Base-by-base conservation (phyloP, 176 grass and related monocot species). In the Oryza australiensis region DNA sequence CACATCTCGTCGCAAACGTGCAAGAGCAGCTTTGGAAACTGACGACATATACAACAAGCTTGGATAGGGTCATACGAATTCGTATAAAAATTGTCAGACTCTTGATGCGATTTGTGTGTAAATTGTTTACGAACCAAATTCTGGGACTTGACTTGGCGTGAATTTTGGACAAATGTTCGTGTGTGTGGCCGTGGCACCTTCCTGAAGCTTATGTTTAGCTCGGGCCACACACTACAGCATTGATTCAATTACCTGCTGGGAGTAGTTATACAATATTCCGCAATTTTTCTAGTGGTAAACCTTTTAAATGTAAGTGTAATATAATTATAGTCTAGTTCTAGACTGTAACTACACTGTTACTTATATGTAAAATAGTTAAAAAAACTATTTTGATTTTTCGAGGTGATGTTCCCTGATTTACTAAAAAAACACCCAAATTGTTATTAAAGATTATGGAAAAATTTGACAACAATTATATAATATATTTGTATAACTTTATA, bases 1-100 rank as follows among this genome's bases (percentile, higher is more conserved):
- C 75, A 66, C 40, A 86, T 98, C 3, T 70, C 68, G 73, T 91
- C 86, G 59, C 88, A 88, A 33, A 60, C 73, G 6, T 94, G 95
- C 79, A 75, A 69, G 71, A 94, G 88, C 75, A 67, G 76, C 9
- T 87, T 92, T 48, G 28, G 14, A 9, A 85, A 76, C 18, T 88
- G 82, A 93, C 15, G 42, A 46, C 57, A 23, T 3, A n/a, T 24
- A 24, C 20, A 60, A 3, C 55, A n/a, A 60, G n/a, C n/a, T 60
- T 23, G 55, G 55, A 60, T 60, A 60, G 55, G 3, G 55, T 60
- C 55, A 24, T 60, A 60, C 55, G 55, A 9, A n/a, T 60, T 60
- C 9, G 55, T 60, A n/a, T 60, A 60, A 23, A 60, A 10, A 10
- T 60, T 60, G 55, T 3, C 55, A 60, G n/a, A 60, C 55, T 60